Conservation (phyloP, 225 moss, liverwort and hornwort species). For the Rhytidiadelphus loreus region DNA sequence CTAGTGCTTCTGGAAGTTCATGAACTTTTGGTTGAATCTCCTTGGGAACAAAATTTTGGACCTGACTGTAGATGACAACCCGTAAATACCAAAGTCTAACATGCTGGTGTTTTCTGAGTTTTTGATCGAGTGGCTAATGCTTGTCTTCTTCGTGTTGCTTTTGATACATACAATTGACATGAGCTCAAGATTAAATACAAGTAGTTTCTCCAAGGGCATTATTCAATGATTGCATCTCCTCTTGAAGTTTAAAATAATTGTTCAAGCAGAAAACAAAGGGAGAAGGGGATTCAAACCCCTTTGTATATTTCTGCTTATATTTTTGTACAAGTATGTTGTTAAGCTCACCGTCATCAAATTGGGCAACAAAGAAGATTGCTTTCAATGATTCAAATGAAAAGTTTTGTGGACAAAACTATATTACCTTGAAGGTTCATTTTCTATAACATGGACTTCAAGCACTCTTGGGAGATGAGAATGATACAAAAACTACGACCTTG, state of each 20-base stretch:
- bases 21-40: not conserved
- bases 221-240: too few relatives aligned
- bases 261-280: not conserved
- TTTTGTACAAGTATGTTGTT: not conserved
- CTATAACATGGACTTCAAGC: not conserved
- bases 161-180: too few relatives aligned
- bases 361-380: not conserved
- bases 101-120: too few relatives aligned
- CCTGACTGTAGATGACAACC: not conserved
- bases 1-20: not conserved
- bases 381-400: not conserved
- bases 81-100: too few relatives aligned
- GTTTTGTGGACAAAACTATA: not conserved
- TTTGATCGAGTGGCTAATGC: too few relatives aligned
- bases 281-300: not conserved
- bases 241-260: too few relatives aligned
- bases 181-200: too few relatives aligned
- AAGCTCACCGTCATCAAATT: not conserved
- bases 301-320: not conserved
- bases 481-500: not conserved
- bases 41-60: not conserved
- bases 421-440: not conserved
- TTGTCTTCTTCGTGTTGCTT: too few relatives aligned
- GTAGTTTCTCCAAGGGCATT: too few relatives aligned
- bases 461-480: not conserved